Conservation (phyloP, 768 basidiomycete genomes). For the Panellus pusillus region DNA sequence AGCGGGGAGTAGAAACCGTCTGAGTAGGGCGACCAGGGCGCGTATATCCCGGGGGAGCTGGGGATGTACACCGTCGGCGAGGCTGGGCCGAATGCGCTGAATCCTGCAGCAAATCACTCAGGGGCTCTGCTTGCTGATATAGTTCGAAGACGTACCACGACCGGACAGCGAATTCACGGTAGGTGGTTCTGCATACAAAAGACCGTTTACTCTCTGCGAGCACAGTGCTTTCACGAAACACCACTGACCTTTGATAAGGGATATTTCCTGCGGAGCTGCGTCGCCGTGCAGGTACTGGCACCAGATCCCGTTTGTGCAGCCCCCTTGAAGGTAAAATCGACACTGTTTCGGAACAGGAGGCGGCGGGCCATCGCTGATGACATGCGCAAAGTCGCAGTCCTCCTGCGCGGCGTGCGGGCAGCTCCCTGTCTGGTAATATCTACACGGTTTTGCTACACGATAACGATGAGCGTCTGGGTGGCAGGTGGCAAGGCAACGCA, state of each 20-base stretch:
- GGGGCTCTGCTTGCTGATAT: neutral
- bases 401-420: constrained; percentile 17
- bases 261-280: constrained; percentile 4
- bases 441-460: constrained; percentile 15
- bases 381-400: constrained; percentile 22
- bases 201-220: neutral
- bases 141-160: neutral
- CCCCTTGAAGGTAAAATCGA: constrained; percentile 17
- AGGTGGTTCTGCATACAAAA: constrained; percentile 1
- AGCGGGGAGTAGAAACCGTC: neutral
- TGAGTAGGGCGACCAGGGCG: constrained; percentile 2
- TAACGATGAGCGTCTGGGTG: neutral
- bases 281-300: constrained; percentile 19
- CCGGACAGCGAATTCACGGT: neutral
- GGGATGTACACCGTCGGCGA: constrained; percentile 1
- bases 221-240: no score
- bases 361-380: constrained; percentile 11
- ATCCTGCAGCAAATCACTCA: neutral
- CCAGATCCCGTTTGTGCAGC: constrained; percentile 21
- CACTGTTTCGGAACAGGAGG: constrained; percentile 13
- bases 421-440: constrained; percentile 17
- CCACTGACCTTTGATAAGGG: constrained; percentile 15
- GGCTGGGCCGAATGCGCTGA: neutral
- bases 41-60: neutral
- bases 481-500: neutral